phyloP scores from a whole-genome alignment of 495 filamentous ascomycete genomes.

The Aspergillus haitiensis region DNA sequence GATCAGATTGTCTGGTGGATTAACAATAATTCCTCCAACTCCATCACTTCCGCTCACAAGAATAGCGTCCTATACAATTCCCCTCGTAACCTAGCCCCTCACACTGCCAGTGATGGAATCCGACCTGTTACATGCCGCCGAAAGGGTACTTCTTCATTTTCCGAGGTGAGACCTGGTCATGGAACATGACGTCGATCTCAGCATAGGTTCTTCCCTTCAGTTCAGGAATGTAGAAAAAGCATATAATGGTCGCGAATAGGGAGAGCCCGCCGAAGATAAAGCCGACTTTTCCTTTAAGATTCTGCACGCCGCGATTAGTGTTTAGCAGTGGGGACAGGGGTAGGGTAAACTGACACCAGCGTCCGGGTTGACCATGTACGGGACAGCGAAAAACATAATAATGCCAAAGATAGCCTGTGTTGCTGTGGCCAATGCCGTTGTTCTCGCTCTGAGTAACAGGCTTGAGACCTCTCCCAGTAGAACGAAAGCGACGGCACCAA shows the following conservation, averaged over 20 bases:
- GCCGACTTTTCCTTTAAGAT: constrained; percentile 64
- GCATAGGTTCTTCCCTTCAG: constrained; percentile 58
- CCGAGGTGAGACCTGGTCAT: constrained; percentile 31
- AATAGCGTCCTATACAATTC: too few relatives aligned
- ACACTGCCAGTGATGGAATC: too few relatives aligned
- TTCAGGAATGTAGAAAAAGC: constrained; percentile 61
- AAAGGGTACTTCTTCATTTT: constrained; percentile 19
- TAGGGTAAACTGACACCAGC: constrained; percentile 57
- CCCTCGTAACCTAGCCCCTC: too few relatives aligned
- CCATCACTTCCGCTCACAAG: too few relatives aligned
- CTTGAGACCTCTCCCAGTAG: constrained; percentile 61
- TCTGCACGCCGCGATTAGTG: too few relatives aligned
- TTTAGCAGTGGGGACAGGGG: too few relatives aligned
- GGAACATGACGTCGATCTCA: constrained; percentile 54
- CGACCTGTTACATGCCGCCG: too few relatives aligned
- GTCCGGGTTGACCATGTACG: constrained; percentile 67
- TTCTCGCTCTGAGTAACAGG: constrained; percentile 59
- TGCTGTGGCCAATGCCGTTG: constrained; percentile 61
- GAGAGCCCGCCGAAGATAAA: constrained; percentile 66
- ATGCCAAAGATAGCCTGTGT: constrained; percentile 59
- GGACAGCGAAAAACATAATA: constrained; percentile 61
- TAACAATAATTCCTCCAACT: too few relatives aligned
- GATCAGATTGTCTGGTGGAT: too few relatives aligned
- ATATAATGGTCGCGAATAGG: constrained; percentile 35
- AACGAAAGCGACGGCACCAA: constrained; percentile 63